Percentiles rank a stretch among this genome's conserved stretches.
These are phyloP conservation scores for Medicago lupulina DNA, from an alignment of 306 rosid species.

Conservation along the genomic window DNA sequence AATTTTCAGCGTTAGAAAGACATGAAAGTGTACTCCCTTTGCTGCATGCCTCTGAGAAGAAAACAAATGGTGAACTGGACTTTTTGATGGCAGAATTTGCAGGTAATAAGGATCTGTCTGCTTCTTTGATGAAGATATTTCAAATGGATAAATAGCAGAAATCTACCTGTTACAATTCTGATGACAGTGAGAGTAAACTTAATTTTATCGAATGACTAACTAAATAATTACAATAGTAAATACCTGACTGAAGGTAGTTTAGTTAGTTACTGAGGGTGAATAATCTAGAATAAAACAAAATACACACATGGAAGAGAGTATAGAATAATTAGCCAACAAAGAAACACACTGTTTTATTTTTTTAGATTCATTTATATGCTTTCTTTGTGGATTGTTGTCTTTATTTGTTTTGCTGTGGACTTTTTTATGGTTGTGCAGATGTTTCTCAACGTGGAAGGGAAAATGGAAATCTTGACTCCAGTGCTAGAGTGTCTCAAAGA, in stretches of 20 bases:
- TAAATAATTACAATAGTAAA: neutral
- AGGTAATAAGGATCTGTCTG: conserved; percentile 59
- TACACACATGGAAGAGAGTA: neutral
- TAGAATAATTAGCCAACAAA: conserved; percentile 16
- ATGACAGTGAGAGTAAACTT: conserved; percentile 5
- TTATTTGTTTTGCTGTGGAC: conserved; percentile 34
- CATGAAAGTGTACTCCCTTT: conserved; percentile 97
- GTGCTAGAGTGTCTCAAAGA: conserved; percentile 76
- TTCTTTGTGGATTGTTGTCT: conserved; percentile 28
- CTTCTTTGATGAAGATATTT: conserved; percentile 25
- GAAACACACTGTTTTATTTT: neutral
- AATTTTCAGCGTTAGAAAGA: conserved; percentile 87
- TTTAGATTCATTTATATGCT: conserved; percentile 2
- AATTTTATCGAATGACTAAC: conserved; percentile 9
- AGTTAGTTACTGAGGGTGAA: neutral
- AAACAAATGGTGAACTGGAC: conserved; percentile 89
- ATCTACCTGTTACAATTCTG: conserved; percentile 8
- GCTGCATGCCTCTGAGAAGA: conserved; percentile 90
- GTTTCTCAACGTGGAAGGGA: conserved; percentile 97
- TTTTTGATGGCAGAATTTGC: conserved; percentile 98
- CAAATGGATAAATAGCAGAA: conserved; percentile 10
- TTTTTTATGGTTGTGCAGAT: conserved; percentile 61
- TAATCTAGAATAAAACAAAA: neutral
- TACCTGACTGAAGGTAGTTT: neutral
- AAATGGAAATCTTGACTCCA: conserved; percentile 77